Conservation (phyloP, 2,329 filamentous ascomycete species). For the Cladophialophora immunda region DNA sequence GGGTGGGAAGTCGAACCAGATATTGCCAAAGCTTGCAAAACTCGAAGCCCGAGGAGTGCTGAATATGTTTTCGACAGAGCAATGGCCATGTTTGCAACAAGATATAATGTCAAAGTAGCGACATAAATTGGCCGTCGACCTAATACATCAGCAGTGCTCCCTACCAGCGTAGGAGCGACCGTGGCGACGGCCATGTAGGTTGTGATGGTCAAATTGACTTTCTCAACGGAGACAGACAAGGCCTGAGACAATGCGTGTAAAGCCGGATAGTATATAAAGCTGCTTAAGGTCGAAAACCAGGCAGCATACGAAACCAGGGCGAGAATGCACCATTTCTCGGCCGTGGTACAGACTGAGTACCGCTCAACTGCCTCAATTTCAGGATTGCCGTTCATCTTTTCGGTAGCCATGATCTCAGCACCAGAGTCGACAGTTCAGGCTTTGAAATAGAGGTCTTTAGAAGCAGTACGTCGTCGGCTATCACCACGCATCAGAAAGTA, state of each 20-base stretch:
- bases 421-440: too few relatives aligned
- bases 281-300: constrained; percentile 25
- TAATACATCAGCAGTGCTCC: constrained; percentile 58
- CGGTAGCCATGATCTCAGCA: neutral
- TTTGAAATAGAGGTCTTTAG: too few relatives aligned
- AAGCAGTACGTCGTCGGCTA: too few relatives aligned
- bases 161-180: constrained; percentile 61
- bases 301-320: constrained; percentile 22
- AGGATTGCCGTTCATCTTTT: neutral
- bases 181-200: constrained; percentile 57
- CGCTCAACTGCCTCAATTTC: neutral
- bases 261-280: constrained; percentile 22
- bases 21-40: constrained; percentile 54
- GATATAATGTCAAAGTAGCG: constrained; percentile 53
- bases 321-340: constrained; percentile 23
- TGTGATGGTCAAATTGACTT: constrained; percentile 43
- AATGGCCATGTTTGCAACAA: constrained; percentile 51
- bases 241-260: constrained; percentile 34
- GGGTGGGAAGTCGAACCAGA: constrained; percentile 45
- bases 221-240: constrained; percentile 39
- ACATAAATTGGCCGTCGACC: constrained; percentile 61
- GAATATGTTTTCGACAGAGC: constrained; percentile 49
- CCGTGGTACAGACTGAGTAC: constrained; percentile 12
- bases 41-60: constrained; percentile 49
- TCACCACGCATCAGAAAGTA: too few relatives aligned